Evolutionary conservation across 305 asterid species (phyloP).

Genomic region (Stenogyne calaminthoides): DNA sequence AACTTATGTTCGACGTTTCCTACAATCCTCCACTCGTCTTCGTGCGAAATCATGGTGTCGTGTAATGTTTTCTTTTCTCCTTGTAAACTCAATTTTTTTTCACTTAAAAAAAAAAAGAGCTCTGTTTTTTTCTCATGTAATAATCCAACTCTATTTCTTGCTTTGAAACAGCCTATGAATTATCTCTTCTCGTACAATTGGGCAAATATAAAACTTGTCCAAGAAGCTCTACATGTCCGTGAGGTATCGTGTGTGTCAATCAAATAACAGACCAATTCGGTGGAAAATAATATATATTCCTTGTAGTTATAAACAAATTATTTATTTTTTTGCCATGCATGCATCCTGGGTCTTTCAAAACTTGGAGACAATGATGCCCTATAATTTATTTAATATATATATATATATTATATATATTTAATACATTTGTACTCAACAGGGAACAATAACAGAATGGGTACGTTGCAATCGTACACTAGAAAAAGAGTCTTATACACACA

Average conservation of each 20-base stretch:
- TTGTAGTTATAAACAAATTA: no score
- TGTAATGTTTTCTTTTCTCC: constrained; percentile 17
- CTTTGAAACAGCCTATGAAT: constrained; percentile 19
- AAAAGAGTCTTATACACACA: not conserved
- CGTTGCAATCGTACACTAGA: not conserved
- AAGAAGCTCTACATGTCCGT: constrained; percentile 51
- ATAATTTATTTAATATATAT: no score
- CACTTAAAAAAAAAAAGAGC: no score
- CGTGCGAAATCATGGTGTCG: constrained; percentile 26
- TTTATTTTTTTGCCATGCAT: no score
- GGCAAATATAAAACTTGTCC: constrained; percentile 52
- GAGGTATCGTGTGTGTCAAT: not conserved
- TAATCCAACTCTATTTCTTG: not conserved
- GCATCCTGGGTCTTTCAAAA: no score
- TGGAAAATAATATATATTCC: no score
- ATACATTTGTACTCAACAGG: constrained; percentile 9
- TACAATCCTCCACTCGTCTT: not conserved
- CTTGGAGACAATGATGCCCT: no score
- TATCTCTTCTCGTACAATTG: constrained; percentile 25
- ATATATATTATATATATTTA: not conserved
- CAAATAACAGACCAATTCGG: no score
- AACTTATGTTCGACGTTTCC: not conserved
- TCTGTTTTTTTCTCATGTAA: not conserved
- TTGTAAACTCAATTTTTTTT: not conserved
- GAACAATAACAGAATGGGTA: constrained; percentile 33